These are phyloP conservation scores for Oryza meyeriana DNA, from an alignment of 176 grass and related monocot species.

Conservation along the genomic window DNA sequence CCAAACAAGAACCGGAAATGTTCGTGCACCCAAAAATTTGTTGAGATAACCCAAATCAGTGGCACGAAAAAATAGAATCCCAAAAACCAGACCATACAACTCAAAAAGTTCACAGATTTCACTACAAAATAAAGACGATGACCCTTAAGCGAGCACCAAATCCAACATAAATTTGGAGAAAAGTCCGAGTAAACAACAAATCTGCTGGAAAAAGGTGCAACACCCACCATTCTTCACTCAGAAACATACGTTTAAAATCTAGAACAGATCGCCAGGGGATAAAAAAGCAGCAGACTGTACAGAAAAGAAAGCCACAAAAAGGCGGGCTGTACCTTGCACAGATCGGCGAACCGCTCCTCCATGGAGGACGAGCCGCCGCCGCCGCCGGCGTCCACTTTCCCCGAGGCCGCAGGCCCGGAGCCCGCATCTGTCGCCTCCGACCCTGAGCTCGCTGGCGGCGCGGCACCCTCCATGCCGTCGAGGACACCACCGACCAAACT, in stretches of 20 bases:
- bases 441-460: conserved; percentile 24
- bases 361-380: neutral
- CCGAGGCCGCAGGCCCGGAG: neutral
- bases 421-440: neutral
- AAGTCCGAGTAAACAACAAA: neutral
- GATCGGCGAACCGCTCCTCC: conserved; percentile 39
- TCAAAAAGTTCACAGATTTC: conserved; percentile 4
- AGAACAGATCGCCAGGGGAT: neutral
- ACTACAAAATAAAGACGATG: neutral
- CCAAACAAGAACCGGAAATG: neutral
- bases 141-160: neutral
- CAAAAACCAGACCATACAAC: neutral
- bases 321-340: conserved; percentile 34
- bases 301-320: neutral
- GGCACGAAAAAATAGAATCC: neutral
- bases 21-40: neutral
- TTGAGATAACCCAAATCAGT: neutral
- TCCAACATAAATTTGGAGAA: neutral
- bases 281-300: neutral
- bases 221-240: neutral
- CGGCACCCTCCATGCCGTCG: conserved; percentile 25
- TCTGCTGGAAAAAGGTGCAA: neutral
- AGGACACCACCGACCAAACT: neutral
- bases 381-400: neutral
- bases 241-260: neutral